A percentile compares a stretch with the other conserved stretches of the same genome.
Evolutionary conservation across 106 monocot species (phyloP).

Genomic region (Allium sativum): DNA sequence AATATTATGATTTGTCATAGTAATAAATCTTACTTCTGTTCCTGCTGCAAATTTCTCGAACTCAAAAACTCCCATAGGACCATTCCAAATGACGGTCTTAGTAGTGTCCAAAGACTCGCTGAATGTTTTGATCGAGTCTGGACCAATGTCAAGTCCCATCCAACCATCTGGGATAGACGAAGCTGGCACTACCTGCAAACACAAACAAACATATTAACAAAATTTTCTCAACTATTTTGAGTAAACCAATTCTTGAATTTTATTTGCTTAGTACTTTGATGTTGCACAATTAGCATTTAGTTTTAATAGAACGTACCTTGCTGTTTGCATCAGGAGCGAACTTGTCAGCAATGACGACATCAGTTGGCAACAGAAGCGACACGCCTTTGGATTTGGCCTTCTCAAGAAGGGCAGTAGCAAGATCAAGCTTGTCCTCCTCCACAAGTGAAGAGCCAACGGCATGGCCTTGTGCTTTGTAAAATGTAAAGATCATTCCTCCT

Average conservation of each 20-base stretch:
- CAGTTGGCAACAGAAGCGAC: constrained; percentile 45
- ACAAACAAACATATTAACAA: constrained; percentile 1
- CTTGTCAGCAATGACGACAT: constrained; percentile 58
- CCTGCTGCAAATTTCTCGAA: constrained; percentile 58
- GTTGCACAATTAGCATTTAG: not conserved
- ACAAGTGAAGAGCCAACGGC: constrained; percentile 52
- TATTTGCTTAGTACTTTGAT: not conserved
- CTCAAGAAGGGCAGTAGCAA: constrained; percentile 42
- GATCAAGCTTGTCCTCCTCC: constrained; percentile 50
- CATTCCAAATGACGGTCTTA: constrained; percentile 57
- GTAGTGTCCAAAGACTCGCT: constrained; percentile 43
- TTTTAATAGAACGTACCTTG: constrained; percentile 23
- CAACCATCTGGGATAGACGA: constrained; percentile 58
- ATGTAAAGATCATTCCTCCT: constrained; percentile 67
- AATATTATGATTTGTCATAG: too few relatives aligned
- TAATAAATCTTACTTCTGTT: constrained; percentile 32
- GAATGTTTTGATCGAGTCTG: constrained; percentile 51
- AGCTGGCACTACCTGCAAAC: constrained; percentile 37
- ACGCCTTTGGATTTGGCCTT: constrained; percentile 60
- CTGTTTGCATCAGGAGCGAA: constrained; percentile 59
- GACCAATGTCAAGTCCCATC: constrained; percentile 66
- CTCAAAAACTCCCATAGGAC: constrained; percentile 66
- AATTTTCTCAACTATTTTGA: not conserved
- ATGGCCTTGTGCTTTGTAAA: constrained; percentile 54
- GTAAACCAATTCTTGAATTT: not conserved